Conservation (phyloP, 2,329 filamentous ascomycete genomes). For the Furcasterigmium furcatum region DNA sequence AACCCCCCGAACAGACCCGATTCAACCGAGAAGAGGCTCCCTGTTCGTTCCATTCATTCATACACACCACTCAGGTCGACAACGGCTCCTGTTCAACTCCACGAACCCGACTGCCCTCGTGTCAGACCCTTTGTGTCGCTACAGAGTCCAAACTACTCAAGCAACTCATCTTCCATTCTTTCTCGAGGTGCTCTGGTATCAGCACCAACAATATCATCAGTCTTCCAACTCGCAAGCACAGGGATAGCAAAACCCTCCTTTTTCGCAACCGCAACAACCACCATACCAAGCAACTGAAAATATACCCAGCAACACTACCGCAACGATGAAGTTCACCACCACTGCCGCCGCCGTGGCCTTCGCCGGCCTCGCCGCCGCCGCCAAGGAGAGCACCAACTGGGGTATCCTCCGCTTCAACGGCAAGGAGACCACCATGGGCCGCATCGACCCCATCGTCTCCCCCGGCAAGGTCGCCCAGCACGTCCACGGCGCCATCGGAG, state of each 20-base stretch:
- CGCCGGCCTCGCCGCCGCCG: constrained; percentile 29
- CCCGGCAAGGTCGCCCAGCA: constrained; percentile 59
- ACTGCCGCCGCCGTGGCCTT: constrained; percentile 30
- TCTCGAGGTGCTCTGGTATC: constrained; percentile 1
- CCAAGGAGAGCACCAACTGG: constrained; percentile 45
- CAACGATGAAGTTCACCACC: constrained; percentile 25
- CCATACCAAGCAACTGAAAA: no score
- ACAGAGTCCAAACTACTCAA: neutral
- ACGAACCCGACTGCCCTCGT: neutral
- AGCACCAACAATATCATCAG: neutral
- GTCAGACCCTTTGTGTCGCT: neutral
- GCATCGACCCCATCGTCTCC: constrained; percentile 65
- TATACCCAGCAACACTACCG: neutral
- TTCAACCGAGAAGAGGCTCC: neutral
- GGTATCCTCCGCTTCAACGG: constrained; percentile 71
- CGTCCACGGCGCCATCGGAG: constrained; percentile 69
- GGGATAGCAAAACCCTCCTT: neutral
- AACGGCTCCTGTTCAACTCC: neutral
- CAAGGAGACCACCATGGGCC: constrained; percentile 58
- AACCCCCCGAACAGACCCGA: neutral
- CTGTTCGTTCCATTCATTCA: constrained; percentile 1
- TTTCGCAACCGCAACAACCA: neutral
- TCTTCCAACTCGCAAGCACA: neutral
- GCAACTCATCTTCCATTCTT: neutral
- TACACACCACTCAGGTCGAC: neutral